Evolutionary conservation across 2,329 filamentous ascomycete species (phyloP).

Genomic region (Alternaria gansuensis): DNA sequence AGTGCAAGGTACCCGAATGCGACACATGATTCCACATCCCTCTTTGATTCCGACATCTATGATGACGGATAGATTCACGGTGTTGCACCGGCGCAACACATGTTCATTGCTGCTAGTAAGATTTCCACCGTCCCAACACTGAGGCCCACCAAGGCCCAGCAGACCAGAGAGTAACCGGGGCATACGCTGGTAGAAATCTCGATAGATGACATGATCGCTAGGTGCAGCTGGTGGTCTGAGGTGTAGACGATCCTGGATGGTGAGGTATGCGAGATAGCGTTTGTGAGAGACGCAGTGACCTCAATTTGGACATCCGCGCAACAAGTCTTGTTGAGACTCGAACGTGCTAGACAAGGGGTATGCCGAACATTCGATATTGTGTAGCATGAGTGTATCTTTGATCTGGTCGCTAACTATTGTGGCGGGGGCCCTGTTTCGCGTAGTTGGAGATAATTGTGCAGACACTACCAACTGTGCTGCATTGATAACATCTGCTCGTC

Average conservation of each 20-base stretch:
- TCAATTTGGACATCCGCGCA: conserved; percentile 15
- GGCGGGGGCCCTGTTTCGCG: conserved; percentile 10
- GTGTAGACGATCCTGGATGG: conserved; percentile 16
- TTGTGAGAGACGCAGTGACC: conserved; percentile 21
- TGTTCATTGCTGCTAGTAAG: conserved; percentile 10
- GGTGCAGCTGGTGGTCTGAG: conserved; percentile 11
- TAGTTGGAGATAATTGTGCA: conserved; percentile 19
- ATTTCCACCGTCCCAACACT: conserved; percentile 12
- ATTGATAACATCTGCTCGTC: conserved; percentile 23
- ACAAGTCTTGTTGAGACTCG: conserved; percentile 20
- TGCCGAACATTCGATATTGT: conserved; percentile 22
- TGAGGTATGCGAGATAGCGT: conserved; percentile 16
- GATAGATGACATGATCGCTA: conserved; percentile 16
- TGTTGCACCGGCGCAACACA: conserved; percentile 12
- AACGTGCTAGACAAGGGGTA: conserved; percentile 21
- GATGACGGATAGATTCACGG: conserved; percentile 1
- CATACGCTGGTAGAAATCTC: conserved; percentile 9
- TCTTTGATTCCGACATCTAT: conserved; percentile 8
- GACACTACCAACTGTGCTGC: conserved; percentile 21
- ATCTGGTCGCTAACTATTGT: conserved; percentile 17
- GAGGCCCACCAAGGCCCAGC: conserved; percentile 10
- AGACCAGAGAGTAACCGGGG: conserved; percentile 21
- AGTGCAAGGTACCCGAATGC: conserved; percentile 9
- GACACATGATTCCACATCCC: conserved; percentile 7
- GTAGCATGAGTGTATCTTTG: conserved; percentile 23